Conservation (phyloP, 352 stramenopile genomes). For the Phytophthora vignae region DNA sequence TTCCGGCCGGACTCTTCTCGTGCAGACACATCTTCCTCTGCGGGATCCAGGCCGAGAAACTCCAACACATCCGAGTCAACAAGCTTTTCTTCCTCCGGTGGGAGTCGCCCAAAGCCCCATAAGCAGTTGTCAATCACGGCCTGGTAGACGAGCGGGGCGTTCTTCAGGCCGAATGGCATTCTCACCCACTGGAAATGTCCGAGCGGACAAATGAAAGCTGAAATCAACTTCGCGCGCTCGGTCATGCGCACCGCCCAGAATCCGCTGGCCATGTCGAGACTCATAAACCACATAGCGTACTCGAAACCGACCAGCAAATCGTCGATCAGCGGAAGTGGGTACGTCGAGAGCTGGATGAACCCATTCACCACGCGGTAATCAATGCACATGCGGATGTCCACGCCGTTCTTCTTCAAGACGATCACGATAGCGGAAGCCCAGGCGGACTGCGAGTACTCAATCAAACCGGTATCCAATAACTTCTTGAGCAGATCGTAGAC, state of each 20-base stretch:
- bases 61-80: background rate
- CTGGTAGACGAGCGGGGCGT: background rate
- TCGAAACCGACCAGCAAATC: background rate
- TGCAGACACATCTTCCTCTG: background rate
- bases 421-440: slow-evolving; percentile 2
- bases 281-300: background rate
- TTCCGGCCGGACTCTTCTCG: background rate
- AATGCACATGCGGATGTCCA: slow-evolving; percentile 11
- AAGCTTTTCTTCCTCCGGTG: background rate
- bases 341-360: background rate
- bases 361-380: slow-evolving; percentile 3
- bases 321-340: slow-evolving; percentile 9
- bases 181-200: slow-evolving; percentile 11
- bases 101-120: slow-evolving; percentile 1
- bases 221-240: slow-evolving; percentile 1
- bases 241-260: slow-evolving; percentile 2
- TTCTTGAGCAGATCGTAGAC: background rate
- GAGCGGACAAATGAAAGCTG: slow-evolving; percentile 1
- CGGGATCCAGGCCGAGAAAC: background rate
- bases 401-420: slow-evolving; percentile 8
- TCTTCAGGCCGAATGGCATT: slow-evolving; percentile 6
- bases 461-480: background rate
- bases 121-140: background rate
- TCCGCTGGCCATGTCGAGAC: background rate
- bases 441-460: background rate